Evolutionary conservation across 495 filamentous ascomycete species (phyloP), one percentile per base, ranked within the genome.

Genomic region (Sordaria brevicollis): DNA sequence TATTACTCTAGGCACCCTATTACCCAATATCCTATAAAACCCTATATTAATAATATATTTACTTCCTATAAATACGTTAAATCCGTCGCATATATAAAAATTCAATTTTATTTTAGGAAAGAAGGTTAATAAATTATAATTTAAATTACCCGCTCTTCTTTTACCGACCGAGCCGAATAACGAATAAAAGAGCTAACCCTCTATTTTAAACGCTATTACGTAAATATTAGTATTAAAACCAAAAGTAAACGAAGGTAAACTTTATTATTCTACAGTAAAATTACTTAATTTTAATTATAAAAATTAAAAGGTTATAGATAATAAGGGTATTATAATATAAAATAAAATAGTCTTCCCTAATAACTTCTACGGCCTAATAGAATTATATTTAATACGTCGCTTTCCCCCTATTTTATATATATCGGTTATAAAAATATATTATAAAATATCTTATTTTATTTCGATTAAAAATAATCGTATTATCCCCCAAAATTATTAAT

Each of bases 401-500:
- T n/a, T n/a, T n/a, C n/a, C n/a, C n/a, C n/a, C n/a, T n/a, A n/a
- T n/a, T n/a, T n/a, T n/a, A n/a, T n/a, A n/a, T n/a, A n/a, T n/a
- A n/a, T n/a, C n/a, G 1, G 5, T 17, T 4, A 4, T 39, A 1
- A 39, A 39, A 39, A 6, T 39, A 5, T 6, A 39, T n/a, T 11
- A 39, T 17, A 5, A 39, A 6, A 39, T 39, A 2, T 17, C 11
- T 5, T 39, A n/a, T n/a, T n/a, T n/a, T n/a, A n/a, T n/a, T n/a
- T n/a, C n/a, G n/a, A n/a, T n/a, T n/a, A n/a, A n/a, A n/a, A n/a
- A n/a, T n/a, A n/a, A n/a, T n/a, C n/a, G 13, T 1, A 1, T 4
- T 2, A 35, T 68, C 21, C 68, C 54, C 4, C 33, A 70, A 65
- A 70, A 70, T 71, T 88, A 82, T 25, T 49, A 43, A 8, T 17